Evolutionary conservation across 2,329 filamentous ascomycete genomes (phyloP), one percentile per base, ranked within the genome.

Genomic region (Pseudonectria foliicola): DNA sequence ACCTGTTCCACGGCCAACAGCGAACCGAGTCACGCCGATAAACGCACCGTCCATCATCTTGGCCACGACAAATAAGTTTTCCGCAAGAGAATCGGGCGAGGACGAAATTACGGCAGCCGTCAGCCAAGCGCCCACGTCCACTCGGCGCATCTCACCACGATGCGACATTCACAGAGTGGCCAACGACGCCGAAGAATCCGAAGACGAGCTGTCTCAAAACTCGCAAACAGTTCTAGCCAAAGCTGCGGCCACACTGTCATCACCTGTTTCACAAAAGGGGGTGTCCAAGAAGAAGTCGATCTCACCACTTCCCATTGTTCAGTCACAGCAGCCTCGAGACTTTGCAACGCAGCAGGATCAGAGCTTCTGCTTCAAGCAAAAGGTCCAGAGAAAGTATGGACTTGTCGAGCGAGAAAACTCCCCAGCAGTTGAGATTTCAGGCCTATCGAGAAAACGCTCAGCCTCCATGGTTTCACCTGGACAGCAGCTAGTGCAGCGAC

Each of bases 281-380:
- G 34, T 13, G 27, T 36, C 7, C 21, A 33, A 18, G 27, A 36
- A 14, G 24, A 27, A 16, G 29, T 21, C 18, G 8, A 21, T 21
- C 18, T 21, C 18, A 8, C 18, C 18, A 21, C 18, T 6, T 21
- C 18, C 18, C 18, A 6, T 21, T 21, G 18, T 8, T 21, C 18
- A 21, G 8, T 8, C 18, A 21, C 18, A 12, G 18, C 16, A 12
- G 25, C 18, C 27, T 1, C 31, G 33, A 10, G 33, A 36, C 26
- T 42, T 52, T 8, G 41, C 52, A 33, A 60, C 50, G 8, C 56
- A 63, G 28, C 45, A 52, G 39, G 58, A 62, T 27, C 44, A 49
- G 10, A 62, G 55, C 35, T 61, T 61, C 32, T 43, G 45, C 13
- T 62, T 56, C 39, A 58, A 50, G 14, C 48, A 49, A 27, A 47